Percentiles rank a stretch among this genome's conserved stretches.
Evolutionary conservation across 192 early-diverging fungal genomes (phyloP).

Genomic region (Piromyces finnis): DNA sequence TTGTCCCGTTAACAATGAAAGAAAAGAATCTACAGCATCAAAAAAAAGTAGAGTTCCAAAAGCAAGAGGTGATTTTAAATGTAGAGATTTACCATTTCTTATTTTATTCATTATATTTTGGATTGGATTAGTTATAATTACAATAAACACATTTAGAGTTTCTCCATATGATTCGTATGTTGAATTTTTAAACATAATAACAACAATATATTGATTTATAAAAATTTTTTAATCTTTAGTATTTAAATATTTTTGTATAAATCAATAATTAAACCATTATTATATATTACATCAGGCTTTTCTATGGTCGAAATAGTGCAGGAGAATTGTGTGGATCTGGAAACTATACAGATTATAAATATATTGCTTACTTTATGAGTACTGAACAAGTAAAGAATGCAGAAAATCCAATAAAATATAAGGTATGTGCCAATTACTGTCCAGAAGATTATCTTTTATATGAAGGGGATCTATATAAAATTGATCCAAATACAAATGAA

Average conservation of each 20-base stretch:
- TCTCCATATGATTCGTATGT: background rate
- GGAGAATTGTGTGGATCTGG: background rate
- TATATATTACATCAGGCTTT: background rate
- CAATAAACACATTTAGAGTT: background rate
- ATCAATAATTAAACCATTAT: no score
- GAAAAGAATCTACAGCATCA: background rate
- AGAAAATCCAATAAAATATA: background rate
- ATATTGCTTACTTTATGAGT: background rate
- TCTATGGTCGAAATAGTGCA: background rate
- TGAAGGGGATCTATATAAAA: background rate
- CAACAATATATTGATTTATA: no score
- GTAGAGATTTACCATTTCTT: background rate
- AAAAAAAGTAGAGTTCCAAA: no score
- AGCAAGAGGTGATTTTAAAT: background rate
- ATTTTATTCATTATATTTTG: background rate
- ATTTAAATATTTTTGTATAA: no score
- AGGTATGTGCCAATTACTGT: background rate
- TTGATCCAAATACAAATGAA: background rate
- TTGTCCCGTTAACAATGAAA: no score
- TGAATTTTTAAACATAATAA: no score
- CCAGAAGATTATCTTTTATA: background rate
- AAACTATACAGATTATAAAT: background rate
- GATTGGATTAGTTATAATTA: background rate
- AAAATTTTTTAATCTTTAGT: no score
- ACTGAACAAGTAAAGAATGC: background rate